Evolutionary conservation across 2,329 filamentous ascomycete species (phyloP).

Genomic region (Sporothrix euskadiensis): DNA sequence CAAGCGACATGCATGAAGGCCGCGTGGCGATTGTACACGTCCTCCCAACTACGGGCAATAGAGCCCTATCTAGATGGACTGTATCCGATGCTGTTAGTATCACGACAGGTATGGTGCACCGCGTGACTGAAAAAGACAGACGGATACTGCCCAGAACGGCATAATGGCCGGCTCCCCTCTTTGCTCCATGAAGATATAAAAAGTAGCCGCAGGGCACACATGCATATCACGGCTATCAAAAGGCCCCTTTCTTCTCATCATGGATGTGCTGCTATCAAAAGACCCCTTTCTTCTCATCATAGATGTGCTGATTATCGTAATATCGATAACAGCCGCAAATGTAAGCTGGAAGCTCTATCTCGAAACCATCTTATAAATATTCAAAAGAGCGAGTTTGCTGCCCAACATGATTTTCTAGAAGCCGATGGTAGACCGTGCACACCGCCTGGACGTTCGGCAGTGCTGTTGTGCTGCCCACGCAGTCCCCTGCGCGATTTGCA

Average conservation of each 20-base stretch:
- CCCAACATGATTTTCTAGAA: not conserved
- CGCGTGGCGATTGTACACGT: not conserved
- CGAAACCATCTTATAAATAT: not conserved
- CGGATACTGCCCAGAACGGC: not conserved
- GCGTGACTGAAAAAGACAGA: not conserved
- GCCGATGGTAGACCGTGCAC: not conserved
- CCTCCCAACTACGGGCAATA: not conserved
- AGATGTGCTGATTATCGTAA: not conserved
- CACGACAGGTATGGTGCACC: not conserved
- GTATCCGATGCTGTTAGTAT: not conserved
- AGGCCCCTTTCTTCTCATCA: not conserved
- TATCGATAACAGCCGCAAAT: not conserved
- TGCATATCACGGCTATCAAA: not conserved
- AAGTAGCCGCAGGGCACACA: slow-evolving; percentile 4
- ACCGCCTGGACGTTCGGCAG: not conserved
- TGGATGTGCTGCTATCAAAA: not conserved
- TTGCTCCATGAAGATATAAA: not conserved
- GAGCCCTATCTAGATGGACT: not conserved
- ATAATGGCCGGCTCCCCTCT: not conserved
- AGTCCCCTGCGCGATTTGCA: not conserved
- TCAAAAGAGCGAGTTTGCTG: not conserved
- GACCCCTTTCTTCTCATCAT: not conserved
- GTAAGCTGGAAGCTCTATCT: not conserved
- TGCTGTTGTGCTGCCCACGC: not conserved
- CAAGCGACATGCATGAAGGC: not conserved